Base-by-base conservation (phyloP, 768 basidiomycete genomes). In the Leccinum broughii region DNA sequence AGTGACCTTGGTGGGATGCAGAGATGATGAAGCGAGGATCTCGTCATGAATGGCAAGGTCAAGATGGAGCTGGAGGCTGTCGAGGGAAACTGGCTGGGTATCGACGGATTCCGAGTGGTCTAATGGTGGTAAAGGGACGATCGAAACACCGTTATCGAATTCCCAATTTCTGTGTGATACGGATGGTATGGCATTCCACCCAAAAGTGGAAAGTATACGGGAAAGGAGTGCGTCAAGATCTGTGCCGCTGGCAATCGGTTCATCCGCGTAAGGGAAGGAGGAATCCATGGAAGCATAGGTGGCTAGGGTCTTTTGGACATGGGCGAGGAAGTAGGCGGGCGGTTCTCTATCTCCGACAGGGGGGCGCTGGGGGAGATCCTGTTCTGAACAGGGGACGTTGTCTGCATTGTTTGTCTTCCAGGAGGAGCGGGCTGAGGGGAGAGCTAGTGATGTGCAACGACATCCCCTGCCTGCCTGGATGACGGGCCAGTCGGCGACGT, bases 401-500 rank as follows among this genome's bases (percentile, higher is more conserved):
- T 67, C 57, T 1, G 32, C 46, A 13, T 53, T 53, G 55, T 51
- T 49, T 44, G 54, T 48, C 39, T 58, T 64, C 59, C 56, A 50
- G 22, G 67, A 56, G 9, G 61, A 53, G 37, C 48, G 44, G 13
- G 20, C 24, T 17, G 65, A 20, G 44, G 62, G 51, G 52, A 64
- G 61, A n/a, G 67, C 68, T 54, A 70, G 64, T 46, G 69, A 65
- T 46, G 66, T 58, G 66, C 84, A 85, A n/a, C 73, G 72, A 65
- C 84, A 85, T 15, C 80, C 76, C 2, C 82, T 77, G 7, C 70
- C 72, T 44, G 66, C 70, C 51, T 74, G 77, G 56, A 83, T 80
- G 57, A 81, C 78, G 49, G 81, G 80, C 84, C 84, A 85, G 51
- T 80, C 76, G 68, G 80, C 83, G 9, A 84, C 73, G 60, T 81